These are phyloP conservation scores for Ashbya aceris DNA, from an alignment of 1,139 yeast genomes.

Conservation along the genomic window DNA sequence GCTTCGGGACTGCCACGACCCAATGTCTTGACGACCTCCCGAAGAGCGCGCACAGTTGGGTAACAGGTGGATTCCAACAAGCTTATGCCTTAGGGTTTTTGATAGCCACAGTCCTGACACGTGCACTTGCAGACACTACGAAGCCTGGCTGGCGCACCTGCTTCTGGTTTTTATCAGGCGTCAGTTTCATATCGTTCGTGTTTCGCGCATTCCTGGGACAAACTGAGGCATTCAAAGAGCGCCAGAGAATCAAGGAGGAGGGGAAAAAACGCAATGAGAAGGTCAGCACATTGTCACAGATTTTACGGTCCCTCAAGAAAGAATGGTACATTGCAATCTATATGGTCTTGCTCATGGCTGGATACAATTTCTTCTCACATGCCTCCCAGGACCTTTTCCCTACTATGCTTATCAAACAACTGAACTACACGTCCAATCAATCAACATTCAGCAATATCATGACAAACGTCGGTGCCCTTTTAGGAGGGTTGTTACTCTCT, in stretches of 20 bases:
- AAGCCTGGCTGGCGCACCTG: conserved; percentile 63
- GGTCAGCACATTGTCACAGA: conserved; percentile 12
- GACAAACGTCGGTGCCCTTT: conserved; percentile 61
- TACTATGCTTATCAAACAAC: conserved; percentile 48
- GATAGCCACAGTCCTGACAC: conserved; percentile 52
- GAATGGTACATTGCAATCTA: conserved; percentile 40
- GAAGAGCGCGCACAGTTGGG: conserved; percentile 48
- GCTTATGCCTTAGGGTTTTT: conserved; percentile 69
- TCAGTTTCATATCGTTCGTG: conserved; percentile 46
- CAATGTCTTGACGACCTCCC: conserved; percentile 65
- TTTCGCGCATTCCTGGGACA: conserved; percentile 53
- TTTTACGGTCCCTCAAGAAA: conserved; percentile 8
- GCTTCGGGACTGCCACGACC: conserved; percentile 59
- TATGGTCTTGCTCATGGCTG: conserved; percentile 50
- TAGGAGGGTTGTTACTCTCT: conserved; percentile 56
- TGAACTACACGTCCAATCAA: conserved; percentile 40
- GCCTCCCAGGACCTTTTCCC: conserved; percentile 72
- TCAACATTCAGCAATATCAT: conserved; percentile 61
- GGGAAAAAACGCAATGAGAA: conserved; percentile 25
- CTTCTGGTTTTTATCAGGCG: conserved; percentile 74
- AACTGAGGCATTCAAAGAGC: conserved; percentile 43
- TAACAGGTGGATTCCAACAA: conserved; percentile 61
- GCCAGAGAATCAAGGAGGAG: conserved; percentile 26
- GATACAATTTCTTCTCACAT: conserved; percentile 61
- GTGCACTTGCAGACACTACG: conserved; percentile 48